Evolutionary conservation across 2,329 filamentous ascomycete genomes (phyloP), one percentile per base, ranked within the genome.

Genomic region (Akanthomyces muscarius): DNA sequence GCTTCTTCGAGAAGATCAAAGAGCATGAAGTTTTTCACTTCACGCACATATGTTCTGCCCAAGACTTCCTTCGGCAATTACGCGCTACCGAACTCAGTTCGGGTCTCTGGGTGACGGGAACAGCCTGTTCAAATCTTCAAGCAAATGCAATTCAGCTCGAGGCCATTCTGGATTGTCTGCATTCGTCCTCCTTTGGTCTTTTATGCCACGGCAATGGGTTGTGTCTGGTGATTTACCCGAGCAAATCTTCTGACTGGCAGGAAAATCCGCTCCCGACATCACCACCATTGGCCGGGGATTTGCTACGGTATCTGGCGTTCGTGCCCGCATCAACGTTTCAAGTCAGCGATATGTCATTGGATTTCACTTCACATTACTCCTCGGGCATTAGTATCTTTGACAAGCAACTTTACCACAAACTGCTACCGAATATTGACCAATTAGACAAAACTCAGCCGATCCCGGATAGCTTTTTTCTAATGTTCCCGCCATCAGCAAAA

Each of bases 401-500:
- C 23, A 51, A 53, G 5, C 23, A 44, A 11, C 42, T 55, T 13
- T 55, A 63, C 36, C 53, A 36, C 5, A 65, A 41, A 16, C 18
- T 65, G 13, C 56, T 50, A 18, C 59, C 50, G 10, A 54, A n/a
- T n/a, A 47, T 23, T 21, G 41, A 51, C 44, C 25, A 55, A 11
- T 18, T 4, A 36, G 50, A 44, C 23, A 56, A n/a, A 51, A 61
- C 25, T 21, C 53, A 65, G 33, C 59, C 64, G 23, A 66, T 63
- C n/a, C n/a, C 16, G 16, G 30, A 45, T 23, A 61, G 47, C 66
- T 28, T 80, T 85, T 85, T 80, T 64, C 69, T 86, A 1, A 72
- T 79, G 2, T 85, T 85, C 56, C 82, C 83, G 0, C 67, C 69
- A 0, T 72, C 74, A 2, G 72, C 73, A 33, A 63, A 66, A 8